These are phyloP conservation scores for Datura wrightii DNA, from an alignment of 257 asterid species.

Conservation along the genomic window DNA sequence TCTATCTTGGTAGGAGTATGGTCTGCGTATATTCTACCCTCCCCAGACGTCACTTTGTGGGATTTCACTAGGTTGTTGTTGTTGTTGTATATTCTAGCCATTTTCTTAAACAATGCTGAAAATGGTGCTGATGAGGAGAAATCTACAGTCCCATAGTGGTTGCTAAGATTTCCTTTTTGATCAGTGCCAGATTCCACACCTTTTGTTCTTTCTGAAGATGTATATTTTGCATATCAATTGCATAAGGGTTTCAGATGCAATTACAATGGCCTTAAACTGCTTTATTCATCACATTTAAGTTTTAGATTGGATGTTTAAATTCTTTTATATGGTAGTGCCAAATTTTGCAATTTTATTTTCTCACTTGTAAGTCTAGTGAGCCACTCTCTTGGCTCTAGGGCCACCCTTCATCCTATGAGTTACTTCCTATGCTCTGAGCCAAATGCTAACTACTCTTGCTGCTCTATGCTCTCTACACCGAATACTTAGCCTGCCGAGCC, in stretches of 20 bases:
- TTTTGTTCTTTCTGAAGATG: background rate
- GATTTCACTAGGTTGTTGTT: too few species aligned
- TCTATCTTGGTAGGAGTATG: too few species aligned
- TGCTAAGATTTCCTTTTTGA: conserved; percentile 6
- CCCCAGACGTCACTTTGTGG: too few species aligned
- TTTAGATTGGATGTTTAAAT: conserved; percentile 16
- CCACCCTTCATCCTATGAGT: background rate
- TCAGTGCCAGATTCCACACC: background rate
- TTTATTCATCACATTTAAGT: background rate
- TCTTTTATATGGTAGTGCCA: conserved; percentile 21
- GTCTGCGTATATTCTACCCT: too few species aligned
- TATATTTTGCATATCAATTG: conserved; percentile 4
- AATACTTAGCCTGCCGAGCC: background rate
- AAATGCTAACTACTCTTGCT: background rate
- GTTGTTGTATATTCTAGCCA: background rate
- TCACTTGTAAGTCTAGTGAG: conserved; percentile 5
- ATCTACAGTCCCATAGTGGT: background rate
- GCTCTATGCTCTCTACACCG: background rate
- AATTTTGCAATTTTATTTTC: background rate
- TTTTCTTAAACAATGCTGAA: conserved; percentile 2
- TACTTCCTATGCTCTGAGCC: background rate
- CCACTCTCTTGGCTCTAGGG: background rate
- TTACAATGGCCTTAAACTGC: background rate
- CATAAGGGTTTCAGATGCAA: background rate
- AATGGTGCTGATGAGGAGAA: conserved; percentile 8